These are phyloP conservation scores for Orbilia brochopaga DNA, from an alignment of 2,329 filamentous ascomycete genomes.

Conservation along the genomic window DNA sequence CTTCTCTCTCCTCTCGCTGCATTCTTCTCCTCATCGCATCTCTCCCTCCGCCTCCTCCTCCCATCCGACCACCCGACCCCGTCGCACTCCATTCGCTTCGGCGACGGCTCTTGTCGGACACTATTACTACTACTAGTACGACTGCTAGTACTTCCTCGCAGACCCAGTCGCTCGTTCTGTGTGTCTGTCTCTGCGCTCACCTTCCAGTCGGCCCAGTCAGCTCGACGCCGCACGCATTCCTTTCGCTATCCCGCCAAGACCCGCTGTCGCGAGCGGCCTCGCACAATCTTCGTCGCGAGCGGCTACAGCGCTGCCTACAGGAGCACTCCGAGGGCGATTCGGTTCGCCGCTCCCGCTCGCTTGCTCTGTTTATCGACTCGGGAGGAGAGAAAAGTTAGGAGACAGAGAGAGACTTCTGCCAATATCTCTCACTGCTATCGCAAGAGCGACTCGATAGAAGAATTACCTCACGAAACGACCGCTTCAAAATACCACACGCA, in stretches of 20 bases:
- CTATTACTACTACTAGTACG: no score
- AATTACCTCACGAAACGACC: no score
- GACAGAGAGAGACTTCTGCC: constrained; percentile 1
- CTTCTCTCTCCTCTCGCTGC: constrained; percentile 8
- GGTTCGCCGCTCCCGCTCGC: constrained; percentile 27
- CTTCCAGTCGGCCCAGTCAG: background rate
- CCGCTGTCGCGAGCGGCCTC: constrained; percentile 1
- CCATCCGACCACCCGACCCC: no score
- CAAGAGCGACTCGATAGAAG: background rate
- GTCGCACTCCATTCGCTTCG: no score
- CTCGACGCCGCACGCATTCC: background rate
- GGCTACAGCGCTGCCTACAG: background rate
- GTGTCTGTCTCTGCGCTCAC: constrained; percentile 1
- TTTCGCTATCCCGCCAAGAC: constrained; percentile 1
- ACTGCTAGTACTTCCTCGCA: no score
- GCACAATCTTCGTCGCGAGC: background rate
- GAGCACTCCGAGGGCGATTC: constrained; percentile 27
- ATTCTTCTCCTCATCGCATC: background rate
- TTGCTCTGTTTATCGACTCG: constrained; percentile 15
- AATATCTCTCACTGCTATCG: background rate
- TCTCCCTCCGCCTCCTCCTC: no score
- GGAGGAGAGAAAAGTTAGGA: background rate
- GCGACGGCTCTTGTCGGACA: no score
- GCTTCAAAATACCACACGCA: constrained; percentile 3
- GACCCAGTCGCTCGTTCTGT: no score